Evolutionary conservation across 2,329 filamentous ascomycete genomes (phyloP), one percentile per base, ranked within the genome.

Genomic region (Ascochyta viciae-villosae): DNA sequence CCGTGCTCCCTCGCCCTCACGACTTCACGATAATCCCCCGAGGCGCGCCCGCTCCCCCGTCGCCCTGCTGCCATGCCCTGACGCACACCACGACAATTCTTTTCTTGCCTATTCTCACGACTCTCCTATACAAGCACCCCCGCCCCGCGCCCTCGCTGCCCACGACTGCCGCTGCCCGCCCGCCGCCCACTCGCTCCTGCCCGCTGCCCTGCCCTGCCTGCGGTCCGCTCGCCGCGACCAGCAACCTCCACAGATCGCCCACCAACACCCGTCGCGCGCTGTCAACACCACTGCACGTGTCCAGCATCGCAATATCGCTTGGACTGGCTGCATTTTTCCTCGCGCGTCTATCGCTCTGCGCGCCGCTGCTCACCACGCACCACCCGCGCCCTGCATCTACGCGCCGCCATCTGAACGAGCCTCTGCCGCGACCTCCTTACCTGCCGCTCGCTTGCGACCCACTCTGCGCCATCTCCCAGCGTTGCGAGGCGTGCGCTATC

Each of bases 1-100:
- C 54, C 44, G 33, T 51, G 27, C 31, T 43, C 43, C 39, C 40
- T 43, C 48, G 48, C 48, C 57, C 54, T 63, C 64, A 62, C 63
- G 58, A 62, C 62, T 43, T 67, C 64, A 67, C 64, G 60, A 67
- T 51, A 54, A 46, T 55, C 42, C 48, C 53, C 58, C 63, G 61
- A 62, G 63, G 59, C 52, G 59, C 62, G 60, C 61, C 62, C 62
- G 63, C 57, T 61, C 64, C 64, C 60, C 65, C 61, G 59, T 61
- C 49, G 54, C 54, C 41, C 49, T 57, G 48, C 49, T 52, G 62
- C 65, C 51, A 67, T 66, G 67, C 62, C 57, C 66, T 61, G 65
- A 65, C 53, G 43, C 46, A 57, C 44, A 48, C 53, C 54, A 53
- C 58, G 44, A 64, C 65, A 50, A 61, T 62, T 53, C 48, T 69